Evolutionary conservation across 2,329 filamentous ascomycete genomes (phyloP).

Genomic region (Colletotrichum costaricense): DNA sequence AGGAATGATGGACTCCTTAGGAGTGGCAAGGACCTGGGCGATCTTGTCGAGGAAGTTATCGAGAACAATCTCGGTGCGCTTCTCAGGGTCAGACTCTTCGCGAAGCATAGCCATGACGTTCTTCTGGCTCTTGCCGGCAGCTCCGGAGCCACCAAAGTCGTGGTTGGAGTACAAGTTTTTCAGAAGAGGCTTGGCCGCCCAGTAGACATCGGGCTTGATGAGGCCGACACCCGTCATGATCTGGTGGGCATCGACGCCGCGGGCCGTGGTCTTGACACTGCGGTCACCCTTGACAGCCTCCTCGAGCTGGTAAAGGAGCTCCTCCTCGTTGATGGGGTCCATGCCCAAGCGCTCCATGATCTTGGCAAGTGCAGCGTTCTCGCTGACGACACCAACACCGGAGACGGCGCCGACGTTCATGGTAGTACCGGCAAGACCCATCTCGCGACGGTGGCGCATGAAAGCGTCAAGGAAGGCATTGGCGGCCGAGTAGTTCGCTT

Average conservation of each 20-base stretch:
- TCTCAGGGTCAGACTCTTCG: not conserved
- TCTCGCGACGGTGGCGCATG: constrained; percentile 41
- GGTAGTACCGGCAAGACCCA: constrained; percentile 44
- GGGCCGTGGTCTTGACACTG: not conserved
- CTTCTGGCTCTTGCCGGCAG: not conserved
- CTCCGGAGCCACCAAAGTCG: constrained; percentile 34
- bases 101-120: not conserved
- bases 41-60: constrained; percentile 38
- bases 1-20: constrained; percentile 31
- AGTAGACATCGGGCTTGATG: constrained; percentile 39
- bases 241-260: constrained; percentile 37
- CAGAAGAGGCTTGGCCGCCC: constrained; percentile 39
- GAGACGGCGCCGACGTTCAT: constrained; percentile 50
- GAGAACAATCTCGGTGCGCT: constrained; percentile 27
- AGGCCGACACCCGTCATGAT: constrained; percentile 40
- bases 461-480: constrained; percentile 49
- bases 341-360: constrained; percentile 36
- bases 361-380: constrained; percentile 34
- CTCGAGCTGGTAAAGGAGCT: constrained; percentile 40
- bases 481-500: constrained; percentile 50
- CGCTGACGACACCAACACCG: constrained; percentile 37
- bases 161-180: constrained; percentile 40
- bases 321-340: constrained; percentile 37
- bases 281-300: constrained; percentile 37
- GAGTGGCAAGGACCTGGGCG: constrained; percentile 33